A percentile compares a stretch with the other conserved stretches of the same genome.
phyloP scores from a whole-genome alignment of 225 moss, liverwort and hornwort genomes.

The Ulota crispa region DNA sequence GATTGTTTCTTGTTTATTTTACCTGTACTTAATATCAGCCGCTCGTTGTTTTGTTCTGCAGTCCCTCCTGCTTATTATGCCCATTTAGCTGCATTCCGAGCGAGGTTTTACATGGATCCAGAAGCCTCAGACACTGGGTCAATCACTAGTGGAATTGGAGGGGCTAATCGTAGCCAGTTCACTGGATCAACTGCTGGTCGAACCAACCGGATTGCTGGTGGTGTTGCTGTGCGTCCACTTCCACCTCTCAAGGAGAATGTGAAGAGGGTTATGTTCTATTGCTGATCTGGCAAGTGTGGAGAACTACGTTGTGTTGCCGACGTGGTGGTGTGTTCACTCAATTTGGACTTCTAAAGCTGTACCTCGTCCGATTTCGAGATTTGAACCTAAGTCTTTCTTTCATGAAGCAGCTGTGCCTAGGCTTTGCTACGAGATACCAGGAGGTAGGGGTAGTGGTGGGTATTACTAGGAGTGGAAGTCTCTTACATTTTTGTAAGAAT shows the following conservation, averaged over 20 bases:
- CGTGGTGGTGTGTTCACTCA: background rate
- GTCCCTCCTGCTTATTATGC: conserved; percentile 98
- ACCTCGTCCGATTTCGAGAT: conserved; percentile 24
- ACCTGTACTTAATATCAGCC: fast-evolving
- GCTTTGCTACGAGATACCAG: conserved; percentile 10
- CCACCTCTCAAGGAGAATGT: conserved; percentile 94
- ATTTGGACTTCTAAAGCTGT: conserved; percentile 21
- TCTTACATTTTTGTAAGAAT: conserved; percentile 19
- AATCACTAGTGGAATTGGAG: conserved; percentile 69
- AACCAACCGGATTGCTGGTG: conserved; percentile 67
- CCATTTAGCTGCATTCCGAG: conserved; percentile 89
- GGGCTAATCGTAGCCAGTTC: conserved; percentile 53
- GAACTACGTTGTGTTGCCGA: background rate
- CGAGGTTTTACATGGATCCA: conserved; percentile 95
- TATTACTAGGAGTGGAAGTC: background rate
- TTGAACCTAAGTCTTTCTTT: background rate
- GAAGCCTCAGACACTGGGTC: conserved; percentile 94
- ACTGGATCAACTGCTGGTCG: conserved; percentile 72
- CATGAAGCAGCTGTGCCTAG: conserved; percentile 19
- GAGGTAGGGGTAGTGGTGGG: background rate
- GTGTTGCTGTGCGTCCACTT: conserved; percentile 66
- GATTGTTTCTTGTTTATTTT: fast-evolving
- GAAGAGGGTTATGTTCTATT: conserved; percentile 96
- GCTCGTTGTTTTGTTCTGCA: conserved; percentile 24
- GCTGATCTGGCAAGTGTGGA: conserved; percentile 24